Conservation (phyloP, 495 filamentous ascomycete species). For the Friedmanniomyces simplex region DNA sequence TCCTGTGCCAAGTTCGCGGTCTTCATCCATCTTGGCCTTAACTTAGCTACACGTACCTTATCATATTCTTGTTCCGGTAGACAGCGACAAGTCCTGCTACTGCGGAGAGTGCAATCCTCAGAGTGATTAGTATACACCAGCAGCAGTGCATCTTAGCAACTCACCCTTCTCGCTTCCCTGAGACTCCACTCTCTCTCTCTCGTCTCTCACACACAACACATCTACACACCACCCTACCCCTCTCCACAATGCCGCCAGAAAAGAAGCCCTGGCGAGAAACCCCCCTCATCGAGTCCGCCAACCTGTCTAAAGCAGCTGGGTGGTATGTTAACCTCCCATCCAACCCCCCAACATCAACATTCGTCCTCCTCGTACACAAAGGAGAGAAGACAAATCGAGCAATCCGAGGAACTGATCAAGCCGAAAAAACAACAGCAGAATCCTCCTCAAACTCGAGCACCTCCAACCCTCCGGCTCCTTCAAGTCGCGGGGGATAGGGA, state of each 20-base stretch:
- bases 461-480: constrained; percentile 89
- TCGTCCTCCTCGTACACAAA: no score
- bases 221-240: background rate
- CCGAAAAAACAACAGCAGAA: constrained; percentile 32
- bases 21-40: background rate
- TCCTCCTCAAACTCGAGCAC: constrained; percentile 91
- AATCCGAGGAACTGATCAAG: constrained; percentile 22
- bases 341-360: no score
- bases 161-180: no score
- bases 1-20: background rate
- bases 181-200: background rate
- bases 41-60: no score
- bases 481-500: constrained; percentile 83
- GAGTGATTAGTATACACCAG: no score
- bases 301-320: constrained; percentile 59
- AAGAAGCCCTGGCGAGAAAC: constrained; percentile 32
- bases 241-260: background rate
- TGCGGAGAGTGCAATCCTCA: no score
- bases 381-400: no score
- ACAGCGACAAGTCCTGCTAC: background rate
- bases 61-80: no score
- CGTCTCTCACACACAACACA: background rate
- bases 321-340: constrained; percentile 41
- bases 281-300: constrained; percentile 56
- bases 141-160: no score